phyloP scores from a whole-genome alignment of 2,329 filamentous ascomycete genomes.

The Davidsoniella neocaledoniae region DNA sequence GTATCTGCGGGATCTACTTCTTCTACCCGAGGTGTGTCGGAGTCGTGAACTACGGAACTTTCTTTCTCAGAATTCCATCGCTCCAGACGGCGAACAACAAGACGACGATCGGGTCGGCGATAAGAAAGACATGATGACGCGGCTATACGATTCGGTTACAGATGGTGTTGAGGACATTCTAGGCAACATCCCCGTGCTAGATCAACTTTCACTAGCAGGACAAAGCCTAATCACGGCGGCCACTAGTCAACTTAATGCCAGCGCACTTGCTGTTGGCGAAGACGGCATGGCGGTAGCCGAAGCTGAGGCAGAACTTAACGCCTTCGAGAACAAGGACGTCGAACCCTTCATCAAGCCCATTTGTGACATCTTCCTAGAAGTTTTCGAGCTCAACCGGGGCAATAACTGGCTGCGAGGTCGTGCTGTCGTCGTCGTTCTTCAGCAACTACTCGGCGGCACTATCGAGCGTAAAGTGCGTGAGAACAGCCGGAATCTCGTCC shows the following conservation, averaged over 20 bases:
- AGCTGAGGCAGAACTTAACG: slow-evolving; percentile 83
- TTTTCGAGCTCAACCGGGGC: slow-evolving; percentile 84
- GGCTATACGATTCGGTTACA: slow-evolving; percentile 89
- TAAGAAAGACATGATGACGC: slow-evolving; percentile 77
- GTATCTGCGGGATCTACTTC: slow-evolving; percentile 67
- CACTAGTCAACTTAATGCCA: slow-evolving; percentile 41
- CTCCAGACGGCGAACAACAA: slow-evolving; percentile 34
- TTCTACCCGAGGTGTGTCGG: slow-evolving; percentile 82
- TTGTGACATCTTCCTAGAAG: slow-evolving; percentile 90
- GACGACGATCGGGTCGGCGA: slow-evolving; percentile 32
- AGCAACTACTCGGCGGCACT: slow-evolving; percentile 87
- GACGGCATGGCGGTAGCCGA: slow-evolving; percentile 44
- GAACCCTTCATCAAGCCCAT: slow-evolving; percentile 98
- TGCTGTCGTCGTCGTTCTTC: slow-evolving; percentile 87
- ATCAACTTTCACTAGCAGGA: slow-evolving; percentile 81
- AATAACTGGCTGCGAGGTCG: slow-evolving; percentile 96
- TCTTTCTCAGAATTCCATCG: slow-evolving; percentile 71
- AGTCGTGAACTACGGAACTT: slow-evolving; percentile 86
- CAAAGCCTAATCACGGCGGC: slow-evolving; percentile 77
- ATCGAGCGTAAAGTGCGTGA: slow-evolving; percentile 93
- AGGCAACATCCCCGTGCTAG: slow-evolving; percentile 86
- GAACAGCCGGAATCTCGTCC: slow-evolving; percentile 52
- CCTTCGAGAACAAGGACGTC: slow-evolving; percentile 75
- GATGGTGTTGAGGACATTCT: slow-evolving; percentile 98
- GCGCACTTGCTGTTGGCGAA: slow-evolving; percentile 32